Percentiles rank a stretch among this genome's conserved stretches.
phyloP scores from a whole-genome alignment of 75 land plant genomes.

The Selaginella tamariscina region DNA sequence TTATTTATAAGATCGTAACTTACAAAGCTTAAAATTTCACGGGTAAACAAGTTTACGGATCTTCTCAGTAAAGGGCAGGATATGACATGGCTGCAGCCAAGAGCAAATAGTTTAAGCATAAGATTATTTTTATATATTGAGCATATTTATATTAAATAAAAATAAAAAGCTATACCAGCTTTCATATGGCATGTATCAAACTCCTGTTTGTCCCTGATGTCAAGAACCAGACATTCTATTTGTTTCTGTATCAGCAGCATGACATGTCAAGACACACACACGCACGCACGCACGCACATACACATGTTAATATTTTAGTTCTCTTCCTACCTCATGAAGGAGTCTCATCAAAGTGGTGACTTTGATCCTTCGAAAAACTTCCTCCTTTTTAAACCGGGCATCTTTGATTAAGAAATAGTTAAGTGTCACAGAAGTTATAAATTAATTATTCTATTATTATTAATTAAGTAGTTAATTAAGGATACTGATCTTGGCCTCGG shows the following conservation, averaged over 20 bases:
- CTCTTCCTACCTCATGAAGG: constrained; percentile 14
- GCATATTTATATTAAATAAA: background rate
- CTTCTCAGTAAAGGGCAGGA: constrained; percentile 16
- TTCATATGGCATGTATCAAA: constrained; percentile 13
- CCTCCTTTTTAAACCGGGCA: constrained; percentile 20
- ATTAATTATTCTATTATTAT: too few species aligned
- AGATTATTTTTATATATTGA: too few species aligned
- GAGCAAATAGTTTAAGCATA: background rate
- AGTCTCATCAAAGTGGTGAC: constrained; percentile 2
- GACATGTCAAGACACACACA: too few species aligned
- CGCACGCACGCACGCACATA: too few species aligned
- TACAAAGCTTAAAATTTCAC: constrained; percentile 16
- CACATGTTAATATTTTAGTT: too few species aligned
- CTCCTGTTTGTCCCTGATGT: constrained; percentile 16
- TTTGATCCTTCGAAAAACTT: constrained; percentile 11
- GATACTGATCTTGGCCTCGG: constrained; percentile 16
- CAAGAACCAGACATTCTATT: constrained; percentile 16
- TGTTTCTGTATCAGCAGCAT: constrained; percentile 10
- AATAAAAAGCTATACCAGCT: constrained; percentile 1
- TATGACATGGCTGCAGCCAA: constrained; percentile 13
- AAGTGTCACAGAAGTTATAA: too few species aligned
- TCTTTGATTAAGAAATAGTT: too few species aligned
- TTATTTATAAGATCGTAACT: background rate
- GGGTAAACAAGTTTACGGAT: constrained; percentile 14
- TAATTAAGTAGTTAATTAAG: constrained; percentile 6